These are phyloP conservation scores for Dactylonectria macrodidyma DNA, from an alignment of 2,329 filamentous ascomycete genomes.

Conservation along the genomic window DNA sequence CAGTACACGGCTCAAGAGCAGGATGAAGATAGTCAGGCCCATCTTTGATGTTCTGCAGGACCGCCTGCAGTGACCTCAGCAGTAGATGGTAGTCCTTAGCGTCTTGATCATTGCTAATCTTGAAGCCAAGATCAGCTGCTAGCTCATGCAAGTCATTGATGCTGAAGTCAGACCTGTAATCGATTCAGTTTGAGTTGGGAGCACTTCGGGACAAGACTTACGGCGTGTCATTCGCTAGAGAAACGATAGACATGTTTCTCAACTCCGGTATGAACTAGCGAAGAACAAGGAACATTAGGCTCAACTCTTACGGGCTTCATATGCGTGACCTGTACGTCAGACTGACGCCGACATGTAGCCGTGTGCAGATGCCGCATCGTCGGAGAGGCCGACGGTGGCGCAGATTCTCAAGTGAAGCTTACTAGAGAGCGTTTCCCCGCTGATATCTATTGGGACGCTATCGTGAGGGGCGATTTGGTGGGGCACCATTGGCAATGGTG, in stretches of 20 bases:
- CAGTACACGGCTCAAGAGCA: constrained; percentile 36
- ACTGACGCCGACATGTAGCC: background rate
- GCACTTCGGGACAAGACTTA: background rate
- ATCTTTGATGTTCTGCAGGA: constrained; percentile 44
- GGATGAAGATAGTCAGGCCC: constrained; percentile 48
- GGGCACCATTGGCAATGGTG: background rate
- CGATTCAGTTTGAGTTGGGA: background rate
- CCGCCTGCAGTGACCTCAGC: constrained; percentile 47
- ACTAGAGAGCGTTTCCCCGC: background rate
- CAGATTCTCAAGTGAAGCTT: background rate
- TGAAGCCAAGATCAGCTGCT: constrained; percentile 34
- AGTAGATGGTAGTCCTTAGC: constrained; percentile 48
- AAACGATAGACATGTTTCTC: constrained; percentile 21
- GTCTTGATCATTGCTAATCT: constrained; percentile 40
- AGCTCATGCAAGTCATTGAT: constrained; percentile 37
- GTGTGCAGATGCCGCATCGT: background rate
- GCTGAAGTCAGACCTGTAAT: constrained; percentile 22
- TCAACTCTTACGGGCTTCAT: background rate
- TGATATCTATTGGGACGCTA: background rate
- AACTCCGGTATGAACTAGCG: background rate
- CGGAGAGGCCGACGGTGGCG: background rate
- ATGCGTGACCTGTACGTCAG: background rate
- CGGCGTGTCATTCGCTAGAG: constrained; percentile 7
- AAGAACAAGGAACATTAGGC: background rate
- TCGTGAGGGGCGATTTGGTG: background rate